phyloP scores from a whole-genome alignment of 2,329 filamentous ascomycete genomes.

The Emergomyces pasteurianus region DNA sequence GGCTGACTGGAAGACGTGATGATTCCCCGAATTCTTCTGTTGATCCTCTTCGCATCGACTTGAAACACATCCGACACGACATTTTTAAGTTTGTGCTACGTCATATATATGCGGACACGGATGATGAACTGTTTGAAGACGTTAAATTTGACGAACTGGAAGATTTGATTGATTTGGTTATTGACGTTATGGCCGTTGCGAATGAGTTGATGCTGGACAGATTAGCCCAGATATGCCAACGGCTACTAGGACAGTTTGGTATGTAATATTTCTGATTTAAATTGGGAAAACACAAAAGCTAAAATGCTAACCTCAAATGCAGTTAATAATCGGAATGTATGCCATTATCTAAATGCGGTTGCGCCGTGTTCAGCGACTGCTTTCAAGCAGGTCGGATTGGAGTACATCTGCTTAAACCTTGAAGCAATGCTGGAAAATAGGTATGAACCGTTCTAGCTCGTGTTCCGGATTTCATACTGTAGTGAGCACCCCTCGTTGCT shows the following conservation, averaged over 20 bases:
- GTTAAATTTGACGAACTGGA: slow-evolving; percentile 61
- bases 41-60: slow-evolving; percentile 56
- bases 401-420: slow-evolving; percentile 84
- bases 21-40: slow-evolving; percentile 20
- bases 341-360: slow-evolving; percentile 72
- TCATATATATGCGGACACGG: slow-evolving; percentile 73
- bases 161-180: slow-evolving; percentile 74
- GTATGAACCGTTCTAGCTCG: slow-evolving; percentile 19
- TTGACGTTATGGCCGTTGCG: slow-evolving; percentile 80
- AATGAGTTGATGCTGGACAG: slow-evolving; percentile 95
- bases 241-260: slow-evolving; percentile 66
- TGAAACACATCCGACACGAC: slow-evolving; percentile 63
- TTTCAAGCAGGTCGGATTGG: slow-evolving; percentile 78
- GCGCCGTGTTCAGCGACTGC: slow-evolving; percentile 69
- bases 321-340: slow-evolving; percentile 77
- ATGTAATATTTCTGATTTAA: slow-evolving; percentile 17
- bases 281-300: slow-evolving; percentile 8
- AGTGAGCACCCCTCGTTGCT: slow-evolving; percentile 1
- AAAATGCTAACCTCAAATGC: slow-evolving; percentile 14
- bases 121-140: slow-evolving; percentile 68
- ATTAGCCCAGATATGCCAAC: slow-evolving; percentile 80
- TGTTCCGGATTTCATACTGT: not conserved
- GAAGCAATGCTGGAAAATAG: slow-evolving; percentile 88
- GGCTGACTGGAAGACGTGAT: slow-evolving; percentile 62
- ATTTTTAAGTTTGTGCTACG: slow-evolving; percentile 69